Evolutionary conservation across 1,284 basidiomycete genomes (phyloP).

Genomic region (Singerocomus inundabilis): DNA sequence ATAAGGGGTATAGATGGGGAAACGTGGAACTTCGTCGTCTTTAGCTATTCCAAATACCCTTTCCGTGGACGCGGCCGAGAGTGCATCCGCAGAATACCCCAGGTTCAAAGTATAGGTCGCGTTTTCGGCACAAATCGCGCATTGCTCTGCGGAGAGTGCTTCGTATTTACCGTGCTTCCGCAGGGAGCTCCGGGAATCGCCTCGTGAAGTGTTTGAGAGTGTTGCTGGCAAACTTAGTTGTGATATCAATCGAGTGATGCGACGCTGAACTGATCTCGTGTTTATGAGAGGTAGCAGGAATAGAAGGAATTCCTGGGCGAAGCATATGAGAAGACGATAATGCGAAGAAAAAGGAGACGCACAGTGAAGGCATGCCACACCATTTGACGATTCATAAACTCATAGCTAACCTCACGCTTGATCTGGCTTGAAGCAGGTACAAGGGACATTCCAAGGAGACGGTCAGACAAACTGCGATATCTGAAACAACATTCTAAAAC

Average conservation of each 20-base stretch:
- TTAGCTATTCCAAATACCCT: neutral
- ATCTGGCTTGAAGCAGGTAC: slow-evolving; percentile 72
- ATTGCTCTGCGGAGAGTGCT: slow-evolving; percentile 63
- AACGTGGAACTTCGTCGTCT: slow-evolving; percentile 39
- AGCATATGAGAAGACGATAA: neutral
- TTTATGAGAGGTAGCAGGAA: slow-evolving; percentile 89
- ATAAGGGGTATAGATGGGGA: slow-evolving; percentile 72
- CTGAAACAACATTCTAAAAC: slow-evolving; percentile 39
- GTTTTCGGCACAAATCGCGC: slow-evolving; percentile 78
- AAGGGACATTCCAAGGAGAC: slow-evolving; percentile 78
- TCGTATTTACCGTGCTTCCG: slow-evolving; percentile 59
- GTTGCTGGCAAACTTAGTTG: slow-evolving; percentile 31
- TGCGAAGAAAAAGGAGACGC: slow-evolving; percentile 29
- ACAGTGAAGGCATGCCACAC: slow-evolving; percentile 99
- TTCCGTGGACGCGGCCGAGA: slow-evolving; percentile 38
- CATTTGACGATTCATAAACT: slow-evolving; percentile 99
- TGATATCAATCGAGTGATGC: slow-evolving; percentile 46
- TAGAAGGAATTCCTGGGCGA: slow-evolving; percentile 84
- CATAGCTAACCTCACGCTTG: slow-evolving; percentile 90
- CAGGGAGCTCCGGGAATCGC: slow-evolving; percentile 8
- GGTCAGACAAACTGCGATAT: slow-evolving; percentile 83
- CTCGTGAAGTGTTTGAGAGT: slow-evolving; percentile 10
- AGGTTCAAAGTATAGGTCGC: slow-evolving; percentile 58
- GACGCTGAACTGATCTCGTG: slow-evolving; percentile 60
- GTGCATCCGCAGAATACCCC: slow-evolving; percentile 50